Evolutionary conservation across 2,329 filamentous ascomycete species (phyloP).

Genomic region (Laburnicola sp.): DNA sequence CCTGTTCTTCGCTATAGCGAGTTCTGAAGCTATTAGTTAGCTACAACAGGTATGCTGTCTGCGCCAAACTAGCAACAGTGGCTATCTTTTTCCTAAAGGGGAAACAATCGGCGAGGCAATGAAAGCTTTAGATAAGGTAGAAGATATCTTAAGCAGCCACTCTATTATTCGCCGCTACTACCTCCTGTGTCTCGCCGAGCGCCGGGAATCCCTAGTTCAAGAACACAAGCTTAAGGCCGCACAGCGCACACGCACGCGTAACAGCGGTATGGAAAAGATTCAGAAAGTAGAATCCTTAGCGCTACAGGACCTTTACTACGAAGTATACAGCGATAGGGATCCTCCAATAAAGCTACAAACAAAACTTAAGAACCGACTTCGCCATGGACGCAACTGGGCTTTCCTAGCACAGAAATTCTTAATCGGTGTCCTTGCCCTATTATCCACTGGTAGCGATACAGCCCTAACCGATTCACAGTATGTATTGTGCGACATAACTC

Average conservation of each 20-base stretch:
- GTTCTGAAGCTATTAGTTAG: background rate
- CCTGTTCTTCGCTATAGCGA: background rate
- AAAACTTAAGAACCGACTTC: background rate
- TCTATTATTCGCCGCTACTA: background rate
- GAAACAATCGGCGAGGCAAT: background rate
- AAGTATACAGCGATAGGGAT: background rate
- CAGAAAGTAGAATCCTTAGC: background rate
- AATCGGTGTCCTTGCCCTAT: background rate
- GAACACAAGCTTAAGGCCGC: background rate
- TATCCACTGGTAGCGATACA: background rate
- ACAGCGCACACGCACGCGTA: background rate
- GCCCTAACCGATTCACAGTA: background rate
- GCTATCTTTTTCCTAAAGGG: background rate
- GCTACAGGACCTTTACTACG: background rate
- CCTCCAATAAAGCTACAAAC: background rate
- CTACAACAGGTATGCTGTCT: background rate
- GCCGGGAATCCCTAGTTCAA: background rate
- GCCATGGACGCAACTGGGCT: background rate
- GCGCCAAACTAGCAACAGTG: background rate
- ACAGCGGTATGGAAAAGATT: background rate
- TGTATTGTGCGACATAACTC: background rate
- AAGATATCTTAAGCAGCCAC: background rate
- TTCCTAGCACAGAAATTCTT: background rate
- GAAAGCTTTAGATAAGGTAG: background rate
- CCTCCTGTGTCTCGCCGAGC: background rate